Evolutionary conservation across 2,329 filamentous ascomycete genomes (phyloP).

Genomic region (Claviceps arundinis): DNA sequence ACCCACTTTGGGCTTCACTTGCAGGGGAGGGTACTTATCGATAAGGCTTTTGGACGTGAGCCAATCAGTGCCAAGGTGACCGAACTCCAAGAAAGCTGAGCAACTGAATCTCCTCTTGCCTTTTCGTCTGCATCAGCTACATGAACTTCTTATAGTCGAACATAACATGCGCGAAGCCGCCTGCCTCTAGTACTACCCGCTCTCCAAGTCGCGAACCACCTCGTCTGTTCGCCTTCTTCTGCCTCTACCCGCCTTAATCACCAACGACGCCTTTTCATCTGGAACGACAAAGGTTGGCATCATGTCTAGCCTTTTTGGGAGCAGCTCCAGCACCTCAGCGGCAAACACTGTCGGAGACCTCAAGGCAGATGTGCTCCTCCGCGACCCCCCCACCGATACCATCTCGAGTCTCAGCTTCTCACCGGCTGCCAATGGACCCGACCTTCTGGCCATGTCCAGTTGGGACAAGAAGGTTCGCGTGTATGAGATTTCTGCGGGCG

Average conservation of each 20-base stretch:
- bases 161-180: not conserved
- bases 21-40: not conserved
- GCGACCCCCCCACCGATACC: slow-evolving; percentile 71
- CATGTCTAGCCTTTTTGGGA: slow-evolving; percentile 54
- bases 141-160: not conserved
- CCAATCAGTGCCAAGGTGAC: slow-evolving; percentile 1
- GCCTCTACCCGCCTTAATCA: not conserved
- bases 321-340: slow-evolving; percentile 37
- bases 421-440: slow-evolving; percentile 39
- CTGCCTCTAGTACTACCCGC: not conserved
- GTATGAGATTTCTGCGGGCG: slow-evolving; percentile 73
- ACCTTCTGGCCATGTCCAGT: slow-evolving; percentile 79
- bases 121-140: not conserved
- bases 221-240: not conserved
- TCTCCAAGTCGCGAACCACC: not conserved
- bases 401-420: slow-evolving; percentile 82
- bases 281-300: slow-evolving; percentile 8
- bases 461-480: slow-evolving; percentile 99
- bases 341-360: slow-evolving; percentile 77
- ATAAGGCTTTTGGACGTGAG: not conserved
- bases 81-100: not conserved
- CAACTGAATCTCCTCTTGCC: not conserved
- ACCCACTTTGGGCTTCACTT: slow-evolving; percentile 5
- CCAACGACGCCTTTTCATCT: not conserved
- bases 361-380: slow-evolving; percentile 72